Conservation (phyloP, 768 basidiomycete species). For the Strobilomyces echinocephalus region DNA sequence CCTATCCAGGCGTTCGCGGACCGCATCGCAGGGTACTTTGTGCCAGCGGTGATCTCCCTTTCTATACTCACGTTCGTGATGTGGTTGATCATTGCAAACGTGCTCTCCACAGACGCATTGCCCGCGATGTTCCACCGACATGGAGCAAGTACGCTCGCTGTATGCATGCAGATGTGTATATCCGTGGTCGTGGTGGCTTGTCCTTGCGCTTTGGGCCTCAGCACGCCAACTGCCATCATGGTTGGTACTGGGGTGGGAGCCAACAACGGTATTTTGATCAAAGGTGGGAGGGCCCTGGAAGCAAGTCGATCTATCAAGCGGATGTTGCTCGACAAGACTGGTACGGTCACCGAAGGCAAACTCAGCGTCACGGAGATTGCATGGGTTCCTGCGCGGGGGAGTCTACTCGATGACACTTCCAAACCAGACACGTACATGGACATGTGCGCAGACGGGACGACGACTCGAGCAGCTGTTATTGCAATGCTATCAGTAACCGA, state of each 20-base stretch:
- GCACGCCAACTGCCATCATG: constrained; percentile 98
- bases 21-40: constrained; percentile 90
- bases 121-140: constrained; percentile 82
- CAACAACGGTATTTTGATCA: constrained; percentile 95
- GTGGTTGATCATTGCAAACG: constrained; percentile 74
- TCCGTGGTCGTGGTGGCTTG: constrained; percentile 98
- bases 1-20: constrained; percentile 98
- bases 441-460: constrained; percentile 57
- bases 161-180: constrained; percentile 95
- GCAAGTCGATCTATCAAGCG: constrained; percentile 78
- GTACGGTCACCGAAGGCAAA: constrained; percentile 95
- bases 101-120: constrained; percentile 52
- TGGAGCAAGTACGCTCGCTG: constrained; percentile 80
- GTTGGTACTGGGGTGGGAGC: constrained; percentile 98
- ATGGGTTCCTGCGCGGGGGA: constrained; percentile 56
- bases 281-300: constrained; percentile 92
- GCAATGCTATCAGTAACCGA: constrained; percentile 85
- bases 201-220: constrained; percentile 93
- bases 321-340: constrained; percentile 94
- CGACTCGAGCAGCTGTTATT: constrained; percentile 56
- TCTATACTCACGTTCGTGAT: constrained; percentile 72
- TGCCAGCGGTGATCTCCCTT: constrained; percentile 84
- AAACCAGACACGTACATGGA: constrained; percentile 11
- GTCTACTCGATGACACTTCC: constrained; percentile 10
- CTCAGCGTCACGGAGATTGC: constrained; percentile 69